These are phyloP conservation scores for Corylus americana DNA, from an alignment of 306 rosid species.

Conservation along the genomic window DNA sequence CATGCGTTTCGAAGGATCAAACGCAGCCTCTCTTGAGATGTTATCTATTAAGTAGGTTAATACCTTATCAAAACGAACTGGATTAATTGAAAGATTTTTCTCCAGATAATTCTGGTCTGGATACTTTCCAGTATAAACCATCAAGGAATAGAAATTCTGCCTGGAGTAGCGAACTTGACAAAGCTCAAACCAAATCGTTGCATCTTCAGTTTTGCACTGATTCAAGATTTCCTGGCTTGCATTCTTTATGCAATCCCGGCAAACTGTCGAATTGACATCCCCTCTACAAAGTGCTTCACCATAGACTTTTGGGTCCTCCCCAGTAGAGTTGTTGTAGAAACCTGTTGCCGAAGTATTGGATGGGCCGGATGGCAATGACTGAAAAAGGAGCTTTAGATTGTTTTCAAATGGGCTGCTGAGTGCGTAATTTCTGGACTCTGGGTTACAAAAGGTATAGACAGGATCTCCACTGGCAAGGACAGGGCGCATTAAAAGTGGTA, in stretches of 20 bases:
- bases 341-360: conserved; percentile 33
- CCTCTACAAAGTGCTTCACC: conserved; percentile 73
- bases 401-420: conserved; percentile 29
- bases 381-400: conserved; percentile 44
- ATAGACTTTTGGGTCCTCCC: conserved; percentile 31
- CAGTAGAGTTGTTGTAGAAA: conserved; percentile 30
- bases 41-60: conserved; percentile 30
- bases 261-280: conserved; percentile 46
- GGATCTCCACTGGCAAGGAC: too few species aligned
- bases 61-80: background rate
- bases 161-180: conserved; percentile 60
- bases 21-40: conserved; percentile 35
- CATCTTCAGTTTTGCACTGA: conserved; percentile 40
- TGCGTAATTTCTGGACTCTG: conserved; percentile 28
- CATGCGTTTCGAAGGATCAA: conserved; percentile 28
- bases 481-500: conserved; percentile 16
- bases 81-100: conserved; percentile 27
- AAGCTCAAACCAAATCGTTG: conserved; percentile 57
- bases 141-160: conserved; percentile 26
- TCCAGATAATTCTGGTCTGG: conserved; percentile 24
- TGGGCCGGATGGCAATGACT: conserved; percentile 33
- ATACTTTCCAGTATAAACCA: conserved; percentile 44
- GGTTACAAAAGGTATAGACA: too few species aligned
- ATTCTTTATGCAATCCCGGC: conserved; percentile 43
- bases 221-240: conserved; percentile 47